These are phyloP conservation scores for Epichloe sp. DNA, from an alignment of 2,329 filamentous ascomycete genomes.

Conservation along the genomic window DNA sequence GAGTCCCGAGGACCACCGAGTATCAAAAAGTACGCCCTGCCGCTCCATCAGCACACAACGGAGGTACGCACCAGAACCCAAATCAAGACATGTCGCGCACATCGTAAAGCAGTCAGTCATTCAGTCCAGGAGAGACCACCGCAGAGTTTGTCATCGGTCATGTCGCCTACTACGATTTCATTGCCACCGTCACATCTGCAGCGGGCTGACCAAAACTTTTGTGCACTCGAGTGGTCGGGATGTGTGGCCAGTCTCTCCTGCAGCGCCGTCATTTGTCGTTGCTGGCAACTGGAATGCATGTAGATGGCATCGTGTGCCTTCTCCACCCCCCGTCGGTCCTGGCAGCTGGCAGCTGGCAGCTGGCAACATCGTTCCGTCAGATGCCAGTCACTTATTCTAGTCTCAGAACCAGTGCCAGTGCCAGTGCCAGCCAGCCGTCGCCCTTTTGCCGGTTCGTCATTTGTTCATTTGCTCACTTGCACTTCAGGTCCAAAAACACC, in stretches of 20 bases:
- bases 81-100: neutral
- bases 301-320: neutral
- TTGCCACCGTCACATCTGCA: neutral
- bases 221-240: neutral
- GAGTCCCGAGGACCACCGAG: neutral
- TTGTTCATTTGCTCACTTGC: neutral
- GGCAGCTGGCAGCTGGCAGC: neutral
- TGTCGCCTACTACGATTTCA: neutral
- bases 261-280: conserved; percentile 4
- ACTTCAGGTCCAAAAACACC: conserved; percentile 7
- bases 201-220: neutral
- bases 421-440: conserved; percentile 7
- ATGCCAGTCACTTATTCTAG: conserved; percentile 7
- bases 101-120: neutral
- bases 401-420: conserved; percentile 5
- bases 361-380: neutral
- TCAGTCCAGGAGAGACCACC: neutral
- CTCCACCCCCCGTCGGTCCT: conserved; percentile 1
- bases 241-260: neutral
- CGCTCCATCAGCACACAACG: neutral
- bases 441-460: conserved; percentile 5
- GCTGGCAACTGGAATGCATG: conserved; percentile 8
- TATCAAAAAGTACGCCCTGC: neutral
- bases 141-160: neutral
- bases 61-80: too few relatives aligned